Evolutionary conservation across 495 filamentous ascomycete genomes (phyloP), one percentile per base, ranked within the genome.

Genomic region (Amorphotheca resinae): DNA sequence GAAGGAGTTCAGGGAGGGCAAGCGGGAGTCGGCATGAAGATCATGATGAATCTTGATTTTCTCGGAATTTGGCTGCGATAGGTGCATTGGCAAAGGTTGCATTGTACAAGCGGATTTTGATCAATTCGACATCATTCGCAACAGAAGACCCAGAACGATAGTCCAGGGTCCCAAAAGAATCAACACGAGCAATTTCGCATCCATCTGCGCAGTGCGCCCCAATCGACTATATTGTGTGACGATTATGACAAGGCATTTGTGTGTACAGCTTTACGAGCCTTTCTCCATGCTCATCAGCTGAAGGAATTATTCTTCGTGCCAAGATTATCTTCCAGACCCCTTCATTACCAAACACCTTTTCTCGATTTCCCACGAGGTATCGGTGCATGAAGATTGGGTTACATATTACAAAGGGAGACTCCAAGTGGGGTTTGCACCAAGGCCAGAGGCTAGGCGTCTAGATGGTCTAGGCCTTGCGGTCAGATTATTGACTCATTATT

Each of bases 1-100:
- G 91, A 98, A 95, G 74, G 91, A 95, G 72, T 69, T 88, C 59
- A 88, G 84, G 75, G 87, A 95, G 69, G 91, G 93, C 66, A 94
- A 94, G 77, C 77, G 80, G 56, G 87, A 91, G 66, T 68, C 80
- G 53, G 89, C 87, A 72, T 96, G 76, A 78, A 69, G 63, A 40
- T 44, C n/a, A 39, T 18, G 25, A 43, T 35, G n/a, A 38, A 33
- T 22, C 21, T 38, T 50, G 23, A 42, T 46, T 35, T 37, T 38
- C 38, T 4, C 31, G 34, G 47, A 34, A 41, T 51, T 45, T 33
- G 40, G 39, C 21, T 38, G 23, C 25, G 33, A 25, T 51, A 38
- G 38, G 16, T 48, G 43, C 38, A 39, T 35, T 48, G 37, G 46
- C 41, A 44, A 23, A 18, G 46, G 32, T 50, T 32, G 33, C 36